These are phyloP conservation scores for Tylopilus plumbeoviolaceoides DNA, from an alignment of 768 basidiomycete species.

Conservation along the genomic window DNA sequence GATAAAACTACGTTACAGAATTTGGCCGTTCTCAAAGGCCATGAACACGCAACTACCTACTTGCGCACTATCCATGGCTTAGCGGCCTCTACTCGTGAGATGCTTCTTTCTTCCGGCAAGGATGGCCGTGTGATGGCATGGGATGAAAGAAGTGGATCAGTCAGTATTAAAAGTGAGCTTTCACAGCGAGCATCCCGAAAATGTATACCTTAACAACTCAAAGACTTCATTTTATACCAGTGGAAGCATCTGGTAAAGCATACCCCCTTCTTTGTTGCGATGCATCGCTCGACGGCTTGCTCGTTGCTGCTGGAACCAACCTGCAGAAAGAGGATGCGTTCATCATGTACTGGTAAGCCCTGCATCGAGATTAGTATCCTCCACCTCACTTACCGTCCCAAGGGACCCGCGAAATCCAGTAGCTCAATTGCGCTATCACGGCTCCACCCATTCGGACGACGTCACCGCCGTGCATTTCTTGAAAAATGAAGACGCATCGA, in stretches of 20 bases:
- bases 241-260: constrained; percentile 43
- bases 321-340: constrained; percentile 76
- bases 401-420: constrained; percentile 86
- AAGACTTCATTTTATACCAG: constrained; percentile 33
- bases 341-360: constrained; percentile 74
- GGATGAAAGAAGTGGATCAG: constrained; percentile 59
- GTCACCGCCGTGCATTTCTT: constrained; percentile 70
- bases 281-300: constrained; percentile 62
- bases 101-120: constrained; percentile 61
- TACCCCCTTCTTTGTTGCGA: constrained; percentile 62
- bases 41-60: constrained; percentile 53
- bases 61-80: constrained; percentile 44
- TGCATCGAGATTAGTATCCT: neutral
- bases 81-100: constrained; percentile 38
- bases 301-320: constrained; percentile 81
- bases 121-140: constrained; percentile 72
- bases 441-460: constrained; percentile 90
- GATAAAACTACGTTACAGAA: constrained; percentile 53
- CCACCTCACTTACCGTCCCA: constrained; percentile 8
- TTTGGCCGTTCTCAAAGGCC: constrained; percentile 50
- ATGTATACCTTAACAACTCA: constrained; percentile 36
- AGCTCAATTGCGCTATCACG: constrained; percentile 67
- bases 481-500: constrained; percentile 27
- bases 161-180: constrained; percentile 56
- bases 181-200: neutral